phyloP scores from a whole-genome alignment of 106 monocot species.

The Dendrobium officinale region DNA sequence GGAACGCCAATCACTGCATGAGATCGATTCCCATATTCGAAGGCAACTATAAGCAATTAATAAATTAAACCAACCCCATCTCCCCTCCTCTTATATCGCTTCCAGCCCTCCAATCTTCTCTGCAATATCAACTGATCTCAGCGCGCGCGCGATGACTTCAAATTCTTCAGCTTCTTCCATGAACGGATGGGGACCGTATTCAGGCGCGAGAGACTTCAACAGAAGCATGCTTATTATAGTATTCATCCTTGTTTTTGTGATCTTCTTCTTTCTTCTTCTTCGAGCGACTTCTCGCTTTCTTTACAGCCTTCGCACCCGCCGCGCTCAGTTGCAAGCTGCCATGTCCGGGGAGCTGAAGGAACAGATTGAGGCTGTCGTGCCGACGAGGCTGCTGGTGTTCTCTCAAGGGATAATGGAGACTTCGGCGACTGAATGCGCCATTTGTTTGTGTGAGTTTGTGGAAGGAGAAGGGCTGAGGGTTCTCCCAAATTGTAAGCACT shows the following conservation, averaged over 20 bases:
- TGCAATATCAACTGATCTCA: no score
- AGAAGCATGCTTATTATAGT: slow-evolving; percentile 70
- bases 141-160: no score
- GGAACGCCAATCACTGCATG: no score
- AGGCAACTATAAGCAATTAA: no score
- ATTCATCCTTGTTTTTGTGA: slow-evolving; percentile 40
- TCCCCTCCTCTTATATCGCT: no score
- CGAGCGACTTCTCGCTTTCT: slow-evolving; percentile 49
- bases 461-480: slow-evolving; percentile 51
- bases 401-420: slow-evolving; percentile 31
- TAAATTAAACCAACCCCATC: no score
- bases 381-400: slow-evolving; percentile 23
- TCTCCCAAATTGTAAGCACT: slow-evolving; percentile 44
- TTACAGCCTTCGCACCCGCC: slow-evolving; percentile 25
- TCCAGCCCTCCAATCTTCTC: no score
- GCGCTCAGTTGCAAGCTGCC: slow-evolving; percentile 10
- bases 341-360: slow-evolving; percentile 13
- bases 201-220: slow-evolving; percentile 40
- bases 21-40: no score
- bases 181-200: slow-evolving; percentile 15
- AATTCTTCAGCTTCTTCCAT: not conserved
- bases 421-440: slow-evolving; percentile 45
- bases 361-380: slow-evolving; percentile 17
- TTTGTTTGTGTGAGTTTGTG: slow-evolving; percentile 56
- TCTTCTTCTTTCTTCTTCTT: slow-evolving; percentile 45